Percentiles rank a stretch among this genome's conserved stretches.
phyloP scores from a whole-genome alignment of 768 basidiomycete species.

The Kwoniella dejecticola region DNA sequence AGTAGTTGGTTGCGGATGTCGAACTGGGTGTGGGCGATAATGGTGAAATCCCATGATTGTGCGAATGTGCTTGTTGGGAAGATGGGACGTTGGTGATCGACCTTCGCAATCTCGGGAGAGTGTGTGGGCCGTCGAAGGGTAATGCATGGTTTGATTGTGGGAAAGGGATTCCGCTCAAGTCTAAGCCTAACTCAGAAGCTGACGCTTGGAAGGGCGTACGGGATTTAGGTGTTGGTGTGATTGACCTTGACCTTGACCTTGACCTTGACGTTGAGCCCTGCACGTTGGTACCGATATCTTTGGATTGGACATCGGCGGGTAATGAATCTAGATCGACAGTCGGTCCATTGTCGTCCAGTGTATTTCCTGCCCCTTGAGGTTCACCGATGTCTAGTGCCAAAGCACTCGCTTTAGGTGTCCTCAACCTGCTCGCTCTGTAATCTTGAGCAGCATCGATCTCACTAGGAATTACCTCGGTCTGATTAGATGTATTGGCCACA shows the following conservation, averaged over 20 bases:
- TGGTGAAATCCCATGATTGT: too few relatives aligned
- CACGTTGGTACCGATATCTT: neutral
- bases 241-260: conserved; percentile 6
- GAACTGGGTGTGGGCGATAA: conserved; percentile 1
- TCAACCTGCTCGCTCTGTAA: neutral
- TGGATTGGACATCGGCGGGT: neutral
- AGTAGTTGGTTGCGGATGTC: neutral
- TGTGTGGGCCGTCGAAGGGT: conserved; percentile 4
- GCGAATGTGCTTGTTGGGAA: too few relatives aligned
- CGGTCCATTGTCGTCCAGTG: neutral
- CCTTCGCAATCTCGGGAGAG: conserved; percentile 13
- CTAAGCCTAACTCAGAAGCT: neutral
- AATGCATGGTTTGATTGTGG: neutral
- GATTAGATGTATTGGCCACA: neutral
- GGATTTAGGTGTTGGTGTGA: conserved; percentile 14
- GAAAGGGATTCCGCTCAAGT: conserved; percentile 5
- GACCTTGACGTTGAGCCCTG: neutral
- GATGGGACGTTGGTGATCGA: conserved; percentile 6
- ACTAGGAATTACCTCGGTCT: conserved; percentile 3
- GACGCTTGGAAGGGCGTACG: neutral
- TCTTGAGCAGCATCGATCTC: conserved; percentile 13
- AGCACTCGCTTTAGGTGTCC: conserved; percentile 10
- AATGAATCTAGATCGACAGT: conserved; percentile 26
- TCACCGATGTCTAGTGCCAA: conserved; percentile 12
- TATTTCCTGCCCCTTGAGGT: neutral